Percentiles rank a stretch among this genome's conserved stretches.
These are phyloP conservation scores for Lichtheimia ornata DNA, from an alignment of 371 early-diverging fungal genomes.

Conservation along the genomic window DNA sequence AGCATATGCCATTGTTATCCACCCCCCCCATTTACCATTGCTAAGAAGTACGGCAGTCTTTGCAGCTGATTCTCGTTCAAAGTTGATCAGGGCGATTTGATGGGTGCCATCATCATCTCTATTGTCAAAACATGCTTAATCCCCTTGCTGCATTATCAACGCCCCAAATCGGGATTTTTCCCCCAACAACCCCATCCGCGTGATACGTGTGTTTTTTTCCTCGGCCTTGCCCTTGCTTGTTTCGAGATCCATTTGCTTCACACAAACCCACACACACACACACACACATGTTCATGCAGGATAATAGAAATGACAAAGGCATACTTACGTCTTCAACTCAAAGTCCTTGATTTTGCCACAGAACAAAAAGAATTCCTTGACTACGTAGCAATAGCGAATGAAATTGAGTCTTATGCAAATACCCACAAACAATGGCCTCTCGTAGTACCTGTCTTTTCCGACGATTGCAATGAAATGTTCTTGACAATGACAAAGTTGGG, in stretches of 20 bases:
- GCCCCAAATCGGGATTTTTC: neutral
- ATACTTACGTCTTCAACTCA: slow-evolving; percentile 61
- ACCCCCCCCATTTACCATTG: slow-evolving; percentile 36
- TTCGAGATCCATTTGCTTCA: too few species aligned
- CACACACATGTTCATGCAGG: too few species aligned
- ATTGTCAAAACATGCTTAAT: neutral
- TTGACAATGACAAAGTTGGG: slow-evolving; percentile 58
- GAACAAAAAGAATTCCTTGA: slow-evolving; percentile 71
- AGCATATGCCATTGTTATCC: too few species aligned
- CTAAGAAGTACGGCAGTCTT: slow-evolving; percentile 71
- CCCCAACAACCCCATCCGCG: too few species aligned
- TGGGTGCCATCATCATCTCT: slow-evolving; percentile 55
- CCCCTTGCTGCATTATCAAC: too few species aligned
- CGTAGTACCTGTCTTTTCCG: slow-evolving; percentile 56
- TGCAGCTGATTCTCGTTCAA: slow-evolving; percentile 69
- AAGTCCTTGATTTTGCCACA: slow-evolving; percentile 72
- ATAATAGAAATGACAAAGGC: neutral
- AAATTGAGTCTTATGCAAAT: neutral
- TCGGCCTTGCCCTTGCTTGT: too few species aligned
- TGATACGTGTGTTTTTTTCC: too few species aligned
- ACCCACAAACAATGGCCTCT: neutral
- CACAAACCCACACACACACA: too few species aligned
- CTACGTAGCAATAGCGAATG: slow-evolving; percentile 25
- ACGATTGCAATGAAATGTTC: slow-evolving; percentile 57
- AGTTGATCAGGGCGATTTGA: slow-evolving; percentile 61